phyloP scores from a whole-genome alignment of 2,329 filamentous ascomycete genomes.

The Fusarium tricinctum region DNA sequence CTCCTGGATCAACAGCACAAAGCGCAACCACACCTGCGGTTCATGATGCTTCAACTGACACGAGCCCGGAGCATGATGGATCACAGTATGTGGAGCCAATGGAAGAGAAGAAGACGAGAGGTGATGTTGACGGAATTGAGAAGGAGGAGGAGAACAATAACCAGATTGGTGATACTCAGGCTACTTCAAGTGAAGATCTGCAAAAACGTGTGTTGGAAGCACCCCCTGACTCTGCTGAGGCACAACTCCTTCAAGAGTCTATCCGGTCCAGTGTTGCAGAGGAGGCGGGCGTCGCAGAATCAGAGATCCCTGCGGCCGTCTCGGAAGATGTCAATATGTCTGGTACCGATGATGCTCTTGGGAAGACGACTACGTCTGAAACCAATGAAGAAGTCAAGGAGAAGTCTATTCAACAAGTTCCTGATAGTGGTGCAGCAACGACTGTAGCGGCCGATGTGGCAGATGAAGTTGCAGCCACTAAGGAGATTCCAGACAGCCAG shows the following conservation, averaged over 20 bases:
- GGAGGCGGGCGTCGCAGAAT: conserved; percentile 19
- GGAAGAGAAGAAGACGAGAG: conserved; percentile 62
- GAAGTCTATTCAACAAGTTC: conserved; percentile 4
- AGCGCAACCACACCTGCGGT: conserved; percentile 80
- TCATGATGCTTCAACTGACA: conserved; percentile 77
- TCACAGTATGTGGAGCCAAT: conserved; percentile 66
- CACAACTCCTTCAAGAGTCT: conserved; percentile 62
- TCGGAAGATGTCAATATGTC: conserved; percentile 24
- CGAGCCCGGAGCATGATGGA: conserved; percentile 79
- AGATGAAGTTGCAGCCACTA: conserved; percentile 11
- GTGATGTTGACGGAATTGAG: conserved; percentile 52
- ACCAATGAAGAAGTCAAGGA: conserved; percentile 4
- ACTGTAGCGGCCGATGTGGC: conserved; percentile 5
- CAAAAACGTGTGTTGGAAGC: conserved; percentile 43
- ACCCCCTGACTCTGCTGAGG: conserved; percentile 56
- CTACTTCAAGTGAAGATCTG: conserved; percentile 36
- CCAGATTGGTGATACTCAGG: conserved; percentile 16
- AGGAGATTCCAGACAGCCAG: conserved; percentile 56
- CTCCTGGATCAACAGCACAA: conserved; percentile 76
- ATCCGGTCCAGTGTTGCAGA: conserved; percentile 51
- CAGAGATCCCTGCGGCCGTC: conserved; percentile 1
- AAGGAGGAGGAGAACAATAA: conserved; percentile 33
- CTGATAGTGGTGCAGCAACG: not conserved
- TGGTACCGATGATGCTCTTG: conserved; percentile 6
- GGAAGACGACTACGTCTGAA: conserved; percentile 2